A percentile compares a stretch with the other conserved stretches of the same genome.
Evolutionary conservation across 306 rosid species (phyloP).

Genomic region (Fragaria nilgerrensis): DNA sequence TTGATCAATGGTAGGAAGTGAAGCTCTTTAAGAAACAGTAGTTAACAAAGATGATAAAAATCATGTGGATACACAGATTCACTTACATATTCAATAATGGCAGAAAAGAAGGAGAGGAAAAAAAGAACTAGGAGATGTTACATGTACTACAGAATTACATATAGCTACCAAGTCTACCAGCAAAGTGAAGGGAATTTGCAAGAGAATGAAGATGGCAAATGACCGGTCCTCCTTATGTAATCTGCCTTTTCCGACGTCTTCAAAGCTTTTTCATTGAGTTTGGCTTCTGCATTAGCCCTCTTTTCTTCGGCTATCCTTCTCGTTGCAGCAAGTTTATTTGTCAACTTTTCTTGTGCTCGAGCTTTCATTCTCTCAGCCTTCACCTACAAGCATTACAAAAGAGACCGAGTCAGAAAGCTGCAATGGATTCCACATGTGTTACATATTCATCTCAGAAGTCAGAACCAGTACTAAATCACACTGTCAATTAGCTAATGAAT

Average conservation of each 20-base stretch:
- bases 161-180: constrained; percentile 50
- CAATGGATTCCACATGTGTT: not conserved
- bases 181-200: constrained; percentile 86
- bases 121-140: not conserved
- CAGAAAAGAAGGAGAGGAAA: not conserved
- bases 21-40: not conserved
- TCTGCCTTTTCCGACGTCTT: constrained; percentile 76
- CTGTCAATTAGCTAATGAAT: not conserved
- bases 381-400: constrained; percentile 38
- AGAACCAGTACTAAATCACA: not conserved
- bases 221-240: constrained; percentile 83
- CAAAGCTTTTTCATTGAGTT: constrained; percentile 73
- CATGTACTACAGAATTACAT: not conserved
- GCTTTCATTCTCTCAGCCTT: constrained; percentile 89
- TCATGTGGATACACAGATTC: constrained; percentile 1
- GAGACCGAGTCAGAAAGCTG: constrained; percentile 13
- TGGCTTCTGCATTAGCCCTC: constrained; percentile 72
- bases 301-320: constrained; percentile 83
- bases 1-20: not conserved
- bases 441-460: not conserved
- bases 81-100: constrained; percentile 6
- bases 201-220: constrained; percentile 74
- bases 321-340: constrained; percentile 66
- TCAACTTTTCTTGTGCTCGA: constrained; percentile 64
- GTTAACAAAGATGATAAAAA: constrained; percentile 1